phyloP scores from a whole-genome alignment of 495 filamentous ascomycete genomes.

The Talaromyces borbonicus region DNA sequence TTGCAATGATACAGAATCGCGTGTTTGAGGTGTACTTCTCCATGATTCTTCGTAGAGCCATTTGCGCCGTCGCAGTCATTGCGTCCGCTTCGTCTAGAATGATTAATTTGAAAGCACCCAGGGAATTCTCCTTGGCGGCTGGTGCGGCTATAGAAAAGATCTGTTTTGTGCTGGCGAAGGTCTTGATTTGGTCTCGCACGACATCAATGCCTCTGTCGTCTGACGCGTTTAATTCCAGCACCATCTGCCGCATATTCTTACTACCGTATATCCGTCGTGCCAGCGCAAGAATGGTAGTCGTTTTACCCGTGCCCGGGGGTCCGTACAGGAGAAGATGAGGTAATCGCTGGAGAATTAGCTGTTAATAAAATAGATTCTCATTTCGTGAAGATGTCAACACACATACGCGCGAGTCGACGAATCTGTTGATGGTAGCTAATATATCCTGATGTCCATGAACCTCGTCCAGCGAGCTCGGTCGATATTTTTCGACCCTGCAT shows the following conservation, averaged over 20 bases:
- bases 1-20: constrained; percentile 96
- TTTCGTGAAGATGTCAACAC: not conserved
- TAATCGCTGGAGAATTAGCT: constrained; percentile 45
- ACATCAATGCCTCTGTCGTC: constrained; percentile 98
- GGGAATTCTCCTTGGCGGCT: constrained; percentile 33
- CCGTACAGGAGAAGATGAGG: constrained; percentile 98
- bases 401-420: constrained; percentile 76
- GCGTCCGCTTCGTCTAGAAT: constrained; percentile 97
- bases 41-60: constrained; percentile 96
- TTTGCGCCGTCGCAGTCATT: constrained; percentile 94
- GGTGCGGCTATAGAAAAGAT: constrained; percentile 50
- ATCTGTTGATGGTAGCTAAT: constrained; percentile 91
- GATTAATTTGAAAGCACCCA: constrained; percentile 86
- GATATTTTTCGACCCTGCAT: constrained; percentile 94
- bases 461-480: constrained; percentile 77
- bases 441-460: constrained; percentile 98
- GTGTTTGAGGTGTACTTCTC: constrained; percentile 99
- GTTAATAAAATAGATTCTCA: constrained; percentile 4
- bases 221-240: constrained; percentile 91
- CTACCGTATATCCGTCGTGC: constrained; percentile 85
- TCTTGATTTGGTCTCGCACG: constrained; percentile 98
- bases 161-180: constrained; percentile 76
- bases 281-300: constrained; percentile 85
- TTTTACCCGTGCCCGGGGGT: constrained; percentile 94
- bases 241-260: constrained; percentile 95